Percentiles rank a stretch among this genome's conserved stretches.
These are phyloP conservation scores for Populus nigra DNA, from an alignment of 345 rosid species.

Conservation along the genomic window DNA sequence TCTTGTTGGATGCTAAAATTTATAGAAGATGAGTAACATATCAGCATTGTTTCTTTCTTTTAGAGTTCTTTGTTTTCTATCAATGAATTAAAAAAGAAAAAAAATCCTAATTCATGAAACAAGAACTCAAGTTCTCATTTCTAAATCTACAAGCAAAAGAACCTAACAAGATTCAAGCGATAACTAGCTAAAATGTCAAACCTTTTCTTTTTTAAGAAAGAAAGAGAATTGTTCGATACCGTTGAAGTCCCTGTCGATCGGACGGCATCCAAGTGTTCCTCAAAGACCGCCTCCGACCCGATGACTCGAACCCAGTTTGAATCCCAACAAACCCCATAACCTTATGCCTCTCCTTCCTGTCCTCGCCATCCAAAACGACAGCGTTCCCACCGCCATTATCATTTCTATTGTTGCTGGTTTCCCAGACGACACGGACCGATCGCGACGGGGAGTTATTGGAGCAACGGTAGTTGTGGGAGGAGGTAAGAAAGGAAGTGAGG, in stretches of 20 bases:
- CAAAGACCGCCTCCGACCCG: slow-evolving; percentile 65
- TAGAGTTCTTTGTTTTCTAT: background rate
- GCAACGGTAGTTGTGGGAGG: slow-evolving; percentile 17
- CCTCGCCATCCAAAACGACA: slow-evolving; percentile 8
- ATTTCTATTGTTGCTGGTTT: slow-evolving; percentile 23
- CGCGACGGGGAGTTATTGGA: slow-evolving; percentile 29
- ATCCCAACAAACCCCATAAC: slow-evolving; percentile 93
- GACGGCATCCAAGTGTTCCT: slow-evolving; percentile 93
- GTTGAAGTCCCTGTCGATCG: slow-evolving; percentile 70
- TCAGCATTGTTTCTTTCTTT: background rate
- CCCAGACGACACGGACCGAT: slow-evolving; percentile 68
- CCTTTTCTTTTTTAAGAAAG: background rate
- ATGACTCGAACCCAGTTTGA: slow-evolving; percentile 74
- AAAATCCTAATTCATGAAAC: background rate
- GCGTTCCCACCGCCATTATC: slow-evolving; percentile 12
- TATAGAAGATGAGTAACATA: background rate
- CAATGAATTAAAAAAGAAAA: background rate
- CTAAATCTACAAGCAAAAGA: background rate
- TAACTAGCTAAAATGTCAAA: background rate
- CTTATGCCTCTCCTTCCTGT: slow-evolving; percentile 49
- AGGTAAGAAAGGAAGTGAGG: slow-evolving; percentile 45
- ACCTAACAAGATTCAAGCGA: background rate
- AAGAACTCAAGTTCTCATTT: background rate
- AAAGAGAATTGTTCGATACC: slow-evolving; percentile 35
- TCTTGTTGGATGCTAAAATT: background rate